A percentile compares a stretch with the other conserved stretches of the same genome.
Evolutionary conservation across 352 stramenopile species (phyloP).

Genomic region (Pythium utonaiense): DNA sequence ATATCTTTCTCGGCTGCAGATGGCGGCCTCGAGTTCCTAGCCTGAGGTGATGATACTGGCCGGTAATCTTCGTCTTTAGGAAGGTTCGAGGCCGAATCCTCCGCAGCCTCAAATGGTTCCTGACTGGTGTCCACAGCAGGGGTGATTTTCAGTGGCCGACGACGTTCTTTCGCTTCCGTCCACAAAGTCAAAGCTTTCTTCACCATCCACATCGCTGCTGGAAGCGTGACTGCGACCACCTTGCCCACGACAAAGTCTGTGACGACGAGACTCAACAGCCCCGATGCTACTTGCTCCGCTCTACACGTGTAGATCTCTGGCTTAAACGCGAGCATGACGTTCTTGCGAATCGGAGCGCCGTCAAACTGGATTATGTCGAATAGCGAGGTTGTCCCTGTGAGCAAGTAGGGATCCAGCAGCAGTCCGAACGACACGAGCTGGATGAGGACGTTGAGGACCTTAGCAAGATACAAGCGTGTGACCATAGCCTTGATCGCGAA

Average conservation of each 20-base stretch:
- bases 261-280: slow-evolving; percentile 60
- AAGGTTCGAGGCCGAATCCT: background rate
- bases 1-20: background rate
- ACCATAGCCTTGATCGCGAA: slow-evolving; percentile 85
- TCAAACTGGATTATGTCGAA: slow-evolving; percentile 38
- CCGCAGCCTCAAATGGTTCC: background rate
- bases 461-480: slow-evolving; percentile 75
- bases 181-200: background rate
- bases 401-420: slow-evolving; percentile 62
- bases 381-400: slow-evolving; percentile 38
- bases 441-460: slow-evolving; percentile 80
- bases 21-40: background rate
- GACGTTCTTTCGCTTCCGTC: slow-evolving; percentile 18
- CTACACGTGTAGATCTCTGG: slow-evolving; percentile 42
- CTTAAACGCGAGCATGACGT: slow-evolving; percentile 72
- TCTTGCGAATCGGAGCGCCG: slow-evolving; percentile 38
- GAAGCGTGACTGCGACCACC: slow-evolving; percentile 34
- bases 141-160: background rate
- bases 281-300: slow-evolving; percentile 59
- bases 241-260: slow-evolving; percentile 79
- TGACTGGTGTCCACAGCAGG: background rate
- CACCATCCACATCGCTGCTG: slow-evolving; percentile 20
- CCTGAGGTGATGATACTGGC: background rate
- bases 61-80: background rate
- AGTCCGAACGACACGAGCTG: slow-evolving; percentile 73